phyloP scores from a whole-genome alignment of 2,329 filamentous ascomycete species.

The Aspergillus japonicus region DNA sequence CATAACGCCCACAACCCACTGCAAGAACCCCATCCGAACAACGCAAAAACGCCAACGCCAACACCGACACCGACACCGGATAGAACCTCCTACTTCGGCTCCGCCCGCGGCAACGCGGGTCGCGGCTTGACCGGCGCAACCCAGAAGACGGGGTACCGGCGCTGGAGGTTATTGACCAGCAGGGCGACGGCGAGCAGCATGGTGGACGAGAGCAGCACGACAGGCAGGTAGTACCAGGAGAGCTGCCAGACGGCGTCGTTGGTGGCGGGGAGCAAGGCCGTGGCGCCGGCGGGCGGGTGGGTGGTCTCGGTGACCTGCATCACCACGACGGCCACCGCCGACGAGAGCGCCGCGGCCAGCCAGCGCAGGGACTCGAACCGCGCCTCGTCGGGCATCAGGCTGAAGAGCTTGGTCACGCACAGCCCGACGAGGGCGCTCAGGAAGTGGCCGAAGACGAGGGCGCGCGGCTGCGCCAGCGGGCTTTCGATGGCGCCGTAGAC shows the following conservation, averaged over 20 bases:
- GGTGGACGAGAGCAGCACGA: conserved; percentile 30
- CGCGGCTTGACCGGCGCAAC: not conserved
- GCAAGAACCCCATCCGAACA: no score
- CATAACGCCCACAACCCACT: no score
- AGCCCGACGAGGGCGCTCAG: conserved; percentile 32
- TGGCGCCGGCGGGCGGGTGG: conserved; percentile 37
- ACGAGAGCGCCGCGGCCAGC: conserved; percentile 28
- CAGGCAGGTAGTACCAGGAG: conserved; percentile 35
- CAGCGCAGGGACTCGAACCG: conserved; percentile 30
- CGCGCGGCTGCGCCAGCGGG: conserved; percentile 33
- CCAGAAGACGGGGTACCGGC: conserved; percentile 35
- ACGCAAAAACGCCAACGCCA: no score
- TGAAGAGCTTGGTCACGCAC: conserved; percentile 34
- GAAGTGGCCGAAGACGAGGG: conserved; percentile 36
- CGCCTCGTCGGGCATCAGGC: conserved; percentile 31
- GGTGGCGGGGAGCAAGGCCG: conserved; percentile 32
- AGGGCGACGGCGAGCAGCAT: conserved; percentile 30
- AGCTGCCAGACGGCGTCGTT: conserved; percentile 27
- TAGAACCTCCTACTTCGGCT: not conserved
- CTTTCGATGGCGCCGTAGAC: conserved; percentile 34
- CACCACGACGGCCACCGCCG: conserved; percentile 27
- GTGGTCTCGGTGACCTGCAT: conserved; percentile 36
- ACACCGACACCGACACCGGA: no score
- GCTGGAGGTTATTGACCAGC: conserved; percentile 34
- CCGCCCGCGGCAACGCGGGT: not conserved